Base-by-base conservation (phyloP, 1,284 basidiomycete genomes). In the Inonotus hispidus region DNA sequence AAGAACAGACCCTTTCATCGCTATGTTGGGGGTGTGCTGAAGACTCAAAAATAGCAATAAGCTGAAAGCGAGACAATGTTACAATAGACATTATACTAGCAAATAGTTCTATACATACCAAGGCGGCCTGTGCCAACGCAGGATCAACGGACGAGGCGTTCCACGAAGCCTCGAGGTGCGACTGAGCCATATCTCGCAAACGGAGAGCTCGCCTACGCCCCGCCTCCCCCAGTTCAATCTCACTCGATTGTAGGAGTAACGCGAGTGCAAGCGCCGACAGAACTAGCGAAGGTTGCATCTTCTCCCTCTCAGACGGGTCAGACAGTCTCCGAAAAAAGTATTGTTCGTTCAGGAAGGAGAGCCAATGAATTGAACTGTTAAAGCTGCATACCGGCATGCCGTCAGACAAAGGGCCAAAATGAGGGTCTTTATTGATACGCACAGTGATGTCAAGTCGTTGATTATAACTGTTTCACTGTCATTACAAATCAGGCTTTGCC, bases 21-120 rank as follows among this genome's bases (percentile, higher is more conserved):
- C 77, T 79, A 68, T 88, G 80, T 38, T 80, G 75, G 8, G 87
- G 87, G 63, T 91, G 86, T 5, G 83, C 81, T 1, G 87, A 90
- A 0, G 82, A 79, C 70, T 92, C 89, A 69, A 88, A 92, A 1
- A 90, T 73, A 2, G 87, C 84, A 10, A 91, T 75, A 52, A 90
- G 80, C 88, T 91, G 54, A 53, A 37, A 41, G 10, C 16, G 46
- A 53, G 54, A 45, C 23, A 19, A 29, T 6, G 45, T 32, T 32
- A 23, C 32, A 21, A 52, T 23, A 25, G n/a, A 47, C 47, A 38
- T 38, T 41, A 53, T 62, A 16, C 19, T n/a, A 37, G 10, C 8
- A 75, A 32, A 49, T 6, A 49, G 10, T 23, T 35, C 32, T 14
- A 32, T 32, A 59, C 83, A 67, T 65, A 90, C 88, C 65, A 89